Conservation (phyloP, 2,329 filamentous ascomycete species). For the Calonectria multiphialidica region DNA sequence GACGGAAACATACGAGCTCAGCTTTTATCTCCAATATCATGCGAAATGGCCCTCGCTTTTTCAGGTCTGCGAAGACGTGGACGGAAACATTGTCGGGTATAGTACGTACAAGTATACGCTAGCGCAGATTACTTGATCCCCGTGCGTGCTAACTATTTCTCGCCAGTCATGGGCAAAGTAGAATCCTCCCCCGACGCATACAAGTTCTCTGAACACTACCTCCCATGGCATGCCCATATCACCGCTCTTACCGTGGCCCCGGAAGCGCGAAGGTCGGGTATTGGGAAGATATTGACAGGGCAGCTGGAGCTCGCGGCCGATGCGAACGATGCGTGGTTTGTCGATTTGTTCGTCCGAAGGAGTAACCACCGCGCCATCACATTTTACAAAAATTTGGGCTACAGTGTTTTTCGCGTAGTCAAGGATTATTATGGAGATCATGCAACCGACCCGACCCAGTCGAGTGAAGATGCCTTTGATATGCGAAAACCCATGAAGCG, state of each 20-base stretch:
- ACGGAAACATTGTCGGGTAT: conserved; percentile 94
- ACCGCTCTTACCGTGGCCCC: conserved; percentile 95
- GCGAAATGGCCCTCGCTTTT: conserved; percentile 97
- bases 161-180: conserved; percentile 94
- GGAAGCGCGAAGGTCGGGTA: conserved; percentile 84
- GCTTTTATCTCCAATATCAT: conserved; percentile 96
- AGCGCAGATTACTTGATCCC: background rate
- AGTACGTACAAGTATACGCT: conserved; percentile 67
- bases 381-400: conserved; percentile 92
- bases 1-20: conserved; percentile 97
- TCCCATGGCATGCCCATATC: conserved; percentile 99
- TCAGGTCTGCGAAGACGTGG: conserved; percentile 87
- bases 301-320: conserved; percentile 87
- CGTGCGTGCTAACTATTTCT: conserved; percentile 40
- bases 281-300: conserved; percentile 85
- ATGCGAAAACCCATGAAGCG: conserved; percentile 94
- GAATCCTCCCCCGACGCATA: conserved; percentile 85
- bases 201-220: conserved; percentile 85
- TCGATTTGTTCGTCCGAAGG: conserved; percentile 92
- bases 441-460: conserved; percentile 70
- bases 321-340: conserved; percentile 89
- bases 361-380: conserved; percentile 89
- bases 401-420: conserved; percentile 90
- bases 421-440: conserved; percentile 95
- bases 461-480: conserved; percentile 90